phyloP scores from a whole-genome alignment of 768 basidiomycete genomes.

The Lentinula detonsa region DNA sequence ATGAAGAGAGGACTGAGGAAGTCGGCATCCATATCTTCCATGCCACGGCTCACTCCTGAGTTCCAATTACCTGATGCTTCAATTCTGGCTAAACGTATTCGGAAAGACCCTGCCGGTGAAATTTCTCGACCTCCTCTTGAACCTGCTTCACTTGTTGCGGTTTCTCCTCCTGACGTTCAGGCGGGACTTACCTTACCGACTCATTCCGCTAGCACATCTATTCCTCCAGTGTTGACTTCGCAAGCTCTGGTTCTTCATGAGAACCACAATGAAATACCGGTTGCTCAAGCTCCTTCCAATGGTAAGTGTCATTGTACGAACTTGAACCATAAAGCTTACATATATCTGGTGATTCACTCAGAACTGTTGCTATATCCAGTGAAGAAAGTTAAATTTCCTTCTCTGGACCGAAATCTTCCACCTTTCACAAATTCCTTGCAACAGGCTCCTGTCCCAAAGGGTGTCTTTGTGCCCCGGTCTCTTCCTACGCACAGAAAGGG shows the following conservation, averaged over 20 bases:
- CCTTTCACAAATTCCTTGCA: not conserved
- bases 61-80: not conserved
- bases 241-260: not conserved
- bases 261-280: not conserved
- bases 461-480: not conserved
- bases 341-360: not conserved
- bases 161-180: not conserved
- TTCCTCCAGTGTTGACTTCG: not conserved
- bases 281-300: not conserved
- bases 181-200: not conserved
- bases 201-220: not conserved
- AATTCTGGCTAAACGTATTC: not conserved
- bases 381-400: not conserved
- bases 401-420: not conserved
- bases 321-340: not conserved
- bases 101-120: not conserved
- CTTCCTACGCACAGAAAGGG: not conserved
- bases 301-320: not conserved
- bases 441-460: not conserved
- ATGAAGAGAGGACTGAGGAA: not conserved
- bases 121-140: not conserved
- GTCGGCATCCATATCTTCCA: not conserved
- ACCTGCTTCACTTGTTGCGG: not conserved
- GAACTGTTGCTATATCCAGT: not conserved
- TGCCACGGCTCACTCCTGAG: not conserved